Percentiles rank a stretch among this genome's conserved stretches.
These are phyloP conservation scores for Austropuccinia psidii DNA, from an alignment of 1,284 basidiomycete genomes.

Conservation along the genomic window DNA sequence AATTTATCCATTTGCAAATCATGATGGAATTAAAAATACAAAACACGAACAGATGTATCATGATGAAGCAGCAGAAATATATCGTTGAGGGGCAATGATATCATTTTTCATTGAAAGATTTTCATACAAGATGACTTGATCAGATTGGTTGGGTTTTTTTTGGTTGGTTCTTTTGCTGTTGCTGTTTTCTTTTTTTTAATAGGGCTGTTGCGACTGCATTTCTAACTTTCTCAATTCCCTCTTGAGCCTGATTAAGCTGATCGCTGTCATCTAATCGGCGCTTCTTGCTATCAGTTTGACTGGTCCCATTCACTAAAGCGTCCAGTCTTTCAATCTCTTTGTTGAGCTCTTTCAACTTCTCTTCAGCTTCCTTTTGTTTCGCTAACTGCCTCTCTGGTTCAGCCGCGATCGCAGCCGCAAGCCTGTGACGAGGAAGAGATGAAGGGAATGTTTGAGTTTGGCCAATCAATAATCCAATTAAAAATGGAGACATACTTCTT, in stretches of 20 bases:
- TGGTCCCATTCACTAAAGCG: slow-evolving; percentile 39
- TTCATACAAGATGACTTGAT: not conserved
- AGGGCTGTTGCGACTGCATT: slow-evolving; percentile 68
- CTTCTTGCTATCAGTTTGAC: slow-evolving; percentile 60
- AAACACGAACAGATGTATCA: too few relatives aligned
- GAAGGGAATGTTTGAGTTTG: not conserved
- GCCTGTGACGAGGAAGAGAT: slow-evolving; percentile 51
- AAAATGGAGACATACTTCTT: slow-evolving; percentile 60
- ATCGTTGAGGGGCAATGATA: too few relatives aligned
- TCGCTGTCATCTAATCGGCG: slow-evolving; percentile 84
- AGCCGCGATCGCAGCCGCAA: slow-evolving; percentile 51
- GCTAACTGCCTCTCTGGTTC: slow-evolving; percentile 40
- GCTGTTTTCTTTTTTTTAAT: slow-evolving; percentile 22
- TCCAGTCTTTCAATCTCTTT: slow-evolving; percentile 45
- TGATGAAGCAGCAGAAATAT: too few relatives aligned
- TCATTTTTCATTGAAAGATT: too few relatives aligned
- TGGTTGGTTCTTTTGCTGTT: not conserved
- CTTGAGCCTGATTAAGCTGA: slow-evolving; percentile 82
- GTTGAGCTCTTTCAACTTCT: slow-evolving; percentile 50
- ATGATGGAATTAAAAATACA: too few relatives aligned
- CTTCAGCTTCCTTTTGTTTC: slow-evolving; percentile 37
- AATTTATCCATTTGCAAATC: too few relatives aligned
- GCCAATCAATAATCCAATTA: not conserved
- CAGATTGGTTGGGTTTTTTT: not conserved
- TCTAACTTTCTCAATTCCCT: slow-evolving; percentile 85